These are phyloP conservation scores for Gastrolobium villosum DNA, from an alignment of 306 rosid species.

Conservation along the genomic window DNA sequence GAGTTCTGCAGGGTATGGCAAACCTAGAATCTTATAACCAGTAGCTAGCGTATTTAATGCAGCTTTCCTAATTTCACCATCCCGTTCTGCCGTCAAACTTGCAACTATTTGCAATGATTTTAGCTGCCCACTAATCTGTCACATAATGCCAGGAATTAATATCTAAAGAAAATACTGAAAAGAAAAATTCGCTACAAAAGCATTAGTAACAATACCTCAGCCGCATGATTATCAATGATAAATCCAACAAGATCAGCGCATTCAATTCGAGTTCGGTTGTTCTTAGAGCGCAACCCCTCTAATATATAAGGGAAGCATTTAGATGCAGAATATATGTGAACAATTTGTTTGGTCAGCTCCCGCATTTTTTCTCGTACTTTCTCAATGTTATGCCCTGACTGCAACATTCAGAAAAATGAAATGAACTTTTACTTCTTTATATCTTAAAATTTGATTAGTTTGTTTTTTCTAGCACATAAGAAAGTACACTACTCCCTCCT, in stretches of 20 bases:
- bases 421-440: background rate
- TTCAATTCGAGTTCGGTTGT: conserved; percentile 95
- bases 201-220: conserved; percentile 70
- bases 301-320: conserved; percentile 91
- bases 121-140: conserved; percentile 91
- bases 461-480: background rate
- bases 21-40: conserved; percentile 98
- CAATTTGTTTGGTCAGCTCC: conserved; percentile 88
- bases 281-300: conserved; percentile 98
- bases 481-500: background rate
- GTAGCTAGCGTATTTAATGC: conserved; percentile 95
- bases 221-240: conserved; percentile 84
- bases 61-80: conserved; percentile 96
- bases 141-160: conserved; percentile 39
- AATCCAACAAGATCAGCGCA: conserved; percentile 95
- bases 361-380: conserved; percentile 96
- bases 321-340: conserved; percentile 76
- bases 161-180: conserved; percentile 28
- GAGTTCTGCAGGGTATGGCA: conserved; percentile 43
- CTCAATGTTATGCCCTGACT: conserved; percentile 98
- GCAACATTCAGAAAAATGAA: conserved; percentile 52
- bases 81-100: conserved; percentile 95
- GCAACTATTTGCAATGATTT: conserved; percentile 96
- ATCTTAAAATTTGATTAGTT: conserved; percentile 25
- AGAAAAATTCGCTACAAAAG: conserved; percentile 5